A percentile compares a stretch with the other conserved stretches of the same genome.
Evolutionary conservation across 352 stramenopile genomes (phyloP).

Genomic region (Phytophthora cactorum): DNA sequence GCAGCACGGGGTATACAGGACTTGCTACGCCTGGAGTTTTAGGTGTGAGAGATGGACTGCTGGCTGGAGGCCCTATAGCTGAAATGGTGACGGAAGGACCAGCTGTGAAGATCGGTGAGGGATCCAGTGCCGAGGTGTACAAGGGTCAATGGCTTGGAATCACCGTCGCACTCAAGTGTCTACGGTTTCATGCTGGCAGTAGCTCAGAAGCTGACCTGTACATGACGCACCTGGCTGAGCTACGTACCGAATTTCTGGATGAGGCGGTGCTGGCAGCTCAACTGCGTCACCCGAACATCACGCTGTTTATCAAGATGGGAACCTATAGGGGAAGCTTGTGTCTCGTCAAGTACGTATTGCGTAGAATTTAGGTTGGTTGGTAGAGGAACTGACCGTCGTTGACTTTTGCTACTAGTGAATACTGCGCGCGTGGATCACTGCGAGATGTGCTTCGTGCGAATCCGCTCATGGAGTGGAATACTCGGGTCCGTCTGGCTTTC

Average conservation of each 20-base stretch:
- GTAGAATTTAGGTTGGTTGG: not conserved
- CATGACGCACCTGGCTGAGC: conserved; percentile 66
- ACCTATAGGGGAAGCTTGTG: conserved; percentile 73
- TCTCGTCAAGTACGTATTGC: conserved; percentile 69
- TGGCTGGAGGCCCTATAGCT: conserved; percentile 37
- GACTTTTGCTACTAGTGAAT: conserved; percentile 47
- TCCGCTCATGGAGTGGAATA: conserved; percentile 69
- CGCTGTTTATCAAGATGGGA: conserved; percentile 74
- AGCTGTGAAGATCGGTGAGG: conserved; percentile 72
- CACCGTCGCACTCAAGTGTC: conserved; percentile 78
- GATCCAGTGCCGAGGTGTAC: conserved; percentile 71
- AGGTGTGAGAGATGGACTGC: conserved; percentile 22
- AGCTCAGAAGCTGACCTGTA: conserved; percentile 63
- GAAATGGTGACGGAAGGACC: conserved; percentile 71
- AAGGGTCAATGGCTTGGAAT: conserved; percentile 78
- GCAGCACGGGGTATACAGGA: conserved; percentile 17
- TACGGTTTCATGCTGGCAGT: conserved; percentile 45
- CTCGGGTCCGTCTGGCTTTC: conserved; percentile 71
- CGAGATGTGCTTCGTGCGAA: conserved; percentile 68
- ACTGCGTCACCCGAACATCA: conserved; percentile 78
- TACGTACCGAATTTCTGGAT: conserved; percentile 71
- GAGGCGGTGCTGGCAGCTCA: conserved; percentile 68
- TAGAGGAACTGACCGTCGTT: not conserved
- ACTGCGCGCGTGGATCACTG: conserved; percentile 66
- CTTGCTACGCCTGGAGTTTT: conserved; percentile 10